phyloP scores from a whole-genome alignment of 2,329 filamentous ascomycete species.

The Trichoderma pleuroti region DNA sequence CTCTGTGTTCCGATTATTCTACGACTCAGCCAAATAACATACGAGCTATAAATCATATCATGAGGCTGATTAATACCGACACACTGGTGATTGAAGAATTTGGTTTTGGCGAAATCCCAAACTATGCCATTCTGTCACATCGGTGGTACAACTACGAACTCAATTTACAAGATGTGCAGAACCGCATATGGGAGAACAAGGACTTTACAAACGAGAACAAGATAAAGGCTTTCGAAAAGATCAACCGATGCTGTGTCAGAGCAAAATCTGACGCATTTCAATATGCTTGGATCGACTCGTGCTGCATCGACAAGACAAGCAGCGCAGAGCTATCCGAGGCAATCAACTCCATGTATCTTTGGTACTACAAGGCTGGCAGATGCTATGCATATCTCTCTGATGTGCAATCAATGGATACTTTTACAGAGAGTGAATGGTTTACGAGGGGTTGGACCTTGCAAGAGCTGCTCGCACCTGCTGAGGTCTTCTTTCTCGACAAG shows the following conservation, averaged over 20 bases:
- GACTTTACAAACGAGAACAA: not conserved
- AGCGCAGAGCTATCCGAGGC: constrained; percentile 2
- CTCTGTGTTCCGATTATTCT: no score
- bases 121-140: constrained; percentile 3
- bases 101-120: not conserved
- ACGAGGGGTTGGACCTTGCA: not conserved
- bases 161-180: not conserved
- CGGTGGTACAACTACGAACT: not conserved
- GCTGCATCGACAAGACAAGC: not conserved
- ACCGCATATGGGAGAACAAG: not conserved
- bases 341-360: constrained; percentile 6
- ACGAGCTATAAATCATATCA: not conserved
- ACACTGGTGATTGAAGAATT: not conserved
- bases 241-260: not conserved
- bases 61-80: not conserved
- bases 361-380: not conserved
- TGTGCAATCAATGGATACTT: not conserved
- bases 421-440: constrained; percentile 4
- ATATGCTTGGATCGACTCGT: not conserved
- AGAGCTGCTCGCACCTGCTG: not conserved
- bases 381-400: constrained; percentile 3
- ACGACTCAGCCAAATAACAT: not conserved
- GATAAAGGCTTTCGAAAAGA: not conserved
- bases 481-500: not conserved
- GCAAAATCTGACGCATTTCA: not conserved